Conservation (phyloP, 768 basidiomycete species). For the Sutorius australiensis region DNA sequence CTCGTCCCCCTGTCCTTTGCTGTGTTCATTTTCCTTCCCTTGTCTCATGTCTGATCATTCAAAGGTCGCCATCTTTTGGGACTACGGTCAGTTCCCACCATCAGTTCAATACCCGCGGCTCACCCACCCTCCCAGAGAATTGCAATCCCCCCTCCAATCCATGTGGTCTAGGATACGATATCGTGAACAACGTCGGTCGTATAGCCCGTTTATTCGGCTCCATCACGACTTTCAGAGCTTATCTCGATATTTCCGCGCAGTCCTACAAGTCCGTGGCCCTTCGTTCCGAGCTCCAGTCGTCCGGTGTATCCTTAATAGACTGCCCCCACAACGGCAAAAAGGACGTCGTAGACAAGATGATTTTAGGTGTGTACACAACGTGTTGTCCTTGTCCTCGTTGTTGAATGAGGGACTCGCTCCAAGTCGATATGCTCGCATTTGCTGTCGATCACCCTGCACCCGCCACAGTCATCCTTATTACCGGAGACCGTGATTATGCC, state of each 20-base stretch:
- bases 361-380: constrained; percentile 34
- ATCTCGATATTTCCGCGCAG: constrained; percentile 45
- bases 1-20: constrained; percentile 2
- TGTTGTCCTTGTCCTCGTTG: background rate
- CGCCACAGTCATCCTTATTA: constrained; percentile 57
- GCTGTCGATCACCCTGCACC: constrained; percentile 58
- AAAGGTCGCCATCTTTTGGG: constrained; percentile 43
- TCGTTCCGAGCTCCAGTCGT: constrained; percentile 43
- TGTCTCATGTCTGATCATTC: constrained; percentile 33
- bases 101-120: background rate
- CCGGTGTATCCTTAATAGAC: constrained; percentile 40
- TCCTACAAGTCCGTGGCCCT: constrained; percentile 30
- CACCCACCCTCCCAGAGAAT: constrained; percentile 26
- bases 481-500: constrained; percentile 64
- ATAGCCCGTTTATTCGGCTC: constrained; percentile 46
- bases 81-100: constrained; percentile 28
- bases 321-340: constrained; percentile 34
- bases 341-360: constrained; percentile 45
- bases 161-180: constrained; percentile 36
- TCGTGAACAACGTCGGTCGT: constrained; percentile 42
- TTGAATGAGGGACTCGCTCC: constrained; percentile 1
- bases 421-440: constrained; percentile 66
- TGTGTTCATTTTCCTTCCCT: constrained; percentile 8
- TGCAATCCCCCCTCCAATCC: constrained; percentile 30
- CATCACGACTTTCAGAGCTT: constrained; percentile 50